Percentiles rank a stretch among this genome's conserved stretches.
phyloP scores from a whole-genome alignment of 2,329 filamentous ascomycete genomes.

The Drechslerella coelobrocha region DNA sequence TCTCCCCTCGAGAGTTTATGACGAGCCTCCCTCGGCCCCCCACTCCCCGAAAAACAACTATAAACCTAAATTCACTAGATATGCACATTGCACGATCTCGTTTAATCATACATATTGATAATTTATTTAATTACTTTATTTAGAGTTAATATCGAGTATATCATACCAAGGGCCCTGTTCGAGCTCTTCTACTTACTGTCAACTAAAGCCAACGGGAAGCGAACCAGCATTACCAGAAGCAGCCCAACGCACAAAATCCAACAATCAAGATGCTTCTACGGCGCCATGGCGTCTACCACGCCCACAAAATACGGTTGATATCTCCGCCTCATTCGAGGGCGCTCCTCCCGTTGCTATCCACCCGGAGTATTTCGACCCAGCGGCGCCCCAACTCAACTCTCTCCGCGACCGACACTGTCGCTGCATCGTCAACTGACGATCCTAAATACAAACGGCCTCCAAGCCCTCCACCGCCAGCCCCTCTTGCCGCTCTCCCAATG shows the following conservation, averaged over 20 bases:
- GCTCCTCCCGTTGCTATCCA: conserved; percentile 29
- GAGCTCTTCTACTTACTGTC: too few relatives aligned
- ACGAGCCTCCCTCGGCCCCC: too few relatives aligned
- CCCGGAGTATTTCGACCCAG: conserved; percentile 35
- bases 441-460: conserved; percentile 16
- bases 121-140: too few relatives aligned
- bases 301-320: conserved; percentile 19
- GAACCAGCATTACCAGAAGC: too few relatives aligned
- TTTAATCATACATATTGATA: too few relatives aligned
- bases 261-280: conserved; percentile 41
- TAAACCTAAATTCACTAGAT: too few relatives aligned
- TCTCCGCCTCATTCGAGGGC: conserved; percentile 10
- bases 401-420: conserved; percentile 18
- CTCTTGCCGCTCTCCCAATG: conserved; percentile 41
- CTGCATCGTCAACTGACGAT: not conserved
- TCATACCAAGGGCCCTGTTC: too few relatives aligned
- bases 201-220: too few relatives aligned
- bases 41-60: too few relatives aligned
- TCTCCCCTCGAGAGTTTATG: conserved; percentile 40
- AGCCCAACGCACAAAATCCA: conserved; percentile 45
- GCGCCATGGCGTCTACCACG: conserved; percentile 40
- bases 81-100: too few relatives aligned
- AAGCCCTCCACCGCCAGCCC: conserved; percentile 14
- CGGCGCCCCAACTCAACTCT: conserved; percentile 41
- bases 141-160: too few relatives aligned